Evolutionary conservation across 1,139 yeast genomes (phyloP), one percentile per base, ranked within the genome.

Genomic region (Trichomonascaceae sp.): DNA sequence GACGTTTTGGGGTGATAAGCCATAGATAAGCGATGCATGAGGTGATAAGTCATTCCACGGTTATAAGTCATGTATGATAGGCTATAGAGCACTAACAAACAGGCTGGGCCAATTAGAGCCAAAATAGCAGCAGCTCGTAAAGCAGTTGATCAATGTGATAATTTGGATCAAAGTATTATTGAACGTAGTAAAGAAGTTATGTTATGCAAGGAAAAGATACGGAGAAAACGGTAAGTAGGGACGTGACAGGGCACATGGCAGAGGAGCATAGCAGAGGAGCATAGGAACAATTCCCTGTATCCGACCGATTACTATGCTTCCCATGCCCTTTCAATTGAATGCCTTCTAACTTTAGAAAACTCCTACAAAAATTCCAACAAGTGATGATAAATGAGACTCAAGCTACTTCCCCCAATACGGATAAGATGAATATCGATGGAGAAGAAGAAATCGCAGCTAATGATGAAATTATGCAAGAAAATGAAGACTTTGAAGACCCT

Each of bases 21-120:
- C n/a, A n/a, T n/a, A n/a, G n/a, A n/a, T n/a, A n/a, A n/a, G n/a
- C n/a, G n/a, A n/a, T n/a, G n/a, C n/a, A n/a, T n/a, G n/a, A n/a
- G n/a, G n/a, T n/a, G n/a, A n/a, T n/a, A n/a, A n/a, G n/a, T n/a
- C n/a, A n/a, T n/a, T n/a, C n/a, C n/a, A n/a, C n/a, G n/a, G n/a
- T n/a, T n/a, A 20, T 44, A 20, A 44, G 1, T 8, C 6, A 27
- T 7, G 9, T 27, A 27, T 44, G 22, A 18, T 44, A 12, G 13
- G 18, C 7, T 6, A 9, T 17, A 19, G 30, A 12, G 17, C 18
- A 41, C 47, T 49, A 49, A 50, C 43, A 18, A 3, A 15, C 45
- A 59, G 56, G 66, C 66, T 2, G 66, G 66, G 7, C 60, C 66
- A 1, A 62, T 63, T 22, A 57, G 66, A 38, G 60, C 60, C n/a